Percentiles rank a stretch among this genome's conserved stretches.
Conservation (phyloP, 129 eudicot genomes). For the Erigeron canadensis region DNA sequence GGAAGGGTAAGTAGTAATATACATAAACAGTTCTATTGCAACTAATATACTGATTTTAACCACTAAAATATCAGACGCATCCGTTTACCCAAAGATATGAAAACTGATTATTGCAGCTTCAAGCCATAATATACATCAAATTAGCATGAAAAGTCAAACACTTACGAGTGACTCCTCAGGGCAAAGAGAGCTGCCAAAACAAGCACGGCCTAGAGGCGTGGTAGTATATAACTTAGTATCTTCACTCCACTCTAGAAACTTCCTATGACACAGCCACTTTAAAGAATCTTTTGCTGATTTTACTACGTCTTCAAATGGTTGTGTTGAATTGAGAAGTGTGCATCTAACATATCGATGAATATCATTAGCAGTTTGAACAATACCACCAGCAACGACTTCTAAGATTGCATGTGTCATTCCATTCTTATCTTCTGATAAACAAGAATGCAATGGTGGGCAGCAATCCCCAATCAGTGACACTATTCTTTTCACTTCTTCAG, state of each 20-base stretch:
- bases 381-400: slow-evolving; percentile 97
- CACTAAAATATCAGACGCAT: background rate
- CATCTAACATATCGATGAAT: slow-evolving; percentile 95
- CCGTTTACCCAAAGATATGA: background rate
- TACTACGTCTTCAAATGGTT: slow-evolving; percentile 97
- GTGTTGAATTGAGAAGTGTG: slow-evolving; percentile 92
- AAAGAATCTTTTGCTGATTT: slow-evolving; percentile 95
- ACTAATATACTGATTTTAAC: too few species aligned
- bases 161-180: slow-evolving; percentile 97
- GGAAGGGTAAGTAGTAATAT: too few species aligned
- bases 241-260: slow-evolving; percentile 95
- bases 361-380: slow-evolving; percentile 95
- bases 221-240: slow-evolving; percentile 80
- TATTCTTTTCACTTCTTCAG: slow-evolving; percentile 83
- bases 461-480: slow-evolving; percentile 69
- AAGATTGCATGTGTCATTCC: slow-evolving; percentile 99
- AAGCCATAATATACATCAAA: background rate
- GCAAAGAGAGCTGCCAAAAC: slow-evolving; percentile 92
- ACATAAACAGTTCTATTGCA: too few species aligned
- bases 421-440: slow-evolving; percentile 96
- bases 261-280: slow-evolving; percentile 85
- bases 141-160: slow-evolving; percentile 11
- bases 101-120: background rate
- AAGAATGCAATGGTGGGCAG: slow-evolving; percentile 87
- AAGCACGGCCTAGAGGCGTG: slow-evolving; percentile 94